These are phyloP conservation scores for Saussurea involucrata DNA, from an alignment of 129 eudicot genomes.

Conservation along the genomic window DNA sequence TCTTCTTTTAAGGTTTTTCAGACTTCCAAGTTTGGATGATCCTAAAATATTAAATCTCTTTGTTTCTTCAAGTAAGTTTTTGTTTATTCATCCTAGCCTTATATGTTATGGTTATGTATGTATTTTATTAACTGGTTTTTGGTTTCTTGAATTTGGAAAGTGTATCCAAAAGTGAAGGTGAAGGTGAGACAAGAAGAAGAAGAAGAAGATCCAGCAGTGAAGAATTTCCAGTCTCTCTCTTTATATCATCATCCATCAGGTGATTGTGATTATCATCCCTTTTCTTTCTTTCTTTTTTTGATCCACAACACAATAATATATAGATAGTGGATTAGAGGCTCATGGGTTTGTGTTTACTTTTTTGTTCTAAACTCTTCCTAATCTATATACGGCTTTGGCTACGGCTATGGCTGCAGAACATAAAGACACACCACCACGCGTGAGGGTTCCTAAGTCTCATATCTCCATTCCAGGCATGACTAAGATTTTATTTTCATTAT, in stretches of 20 bases:
- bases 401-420: constrained; percentile 13
- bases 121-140: neutral
- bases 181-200: constrained; percentile 50
- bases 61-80: constrained; percentile 7
- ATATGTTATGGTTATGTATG: neutral
- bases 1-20: neutral
- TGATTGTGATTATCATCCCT: neutral
- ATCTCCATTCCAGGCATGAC: constrained; percentile 27
- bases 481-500: too few relatives aligned
- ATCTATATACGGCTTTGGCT: too few relatives aligned
- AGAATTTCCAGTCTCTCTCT: constrained; percentile 39
- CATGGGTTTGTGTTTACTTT: neutral
- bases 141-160: constrained; percentile 30
- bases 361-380: neutral
- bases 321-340: too few relatives aligned
- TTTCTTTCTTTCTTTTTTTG: neutral
- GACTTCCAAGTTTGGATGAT: neutral
- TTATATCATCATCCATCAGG: constrained; percentile 17
- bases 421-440: constrained; percentile 33
- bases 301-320: too few relatives aligned
- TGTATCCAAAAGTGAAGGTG: constrained; percentile 75
- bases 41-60: too few relatives aligned
- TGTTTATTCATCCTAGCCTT: neutral
- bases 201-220: constrained; percentile 31
- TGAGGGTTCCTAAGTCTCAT: constrained; percentile 34